Percentiles rank a stretch among this genome's conserved stretches.
phyloP scores from a whole-genome alignment of 2,329 filamentous ascomycete genomes.

The Orbilia quercus region DNA sequence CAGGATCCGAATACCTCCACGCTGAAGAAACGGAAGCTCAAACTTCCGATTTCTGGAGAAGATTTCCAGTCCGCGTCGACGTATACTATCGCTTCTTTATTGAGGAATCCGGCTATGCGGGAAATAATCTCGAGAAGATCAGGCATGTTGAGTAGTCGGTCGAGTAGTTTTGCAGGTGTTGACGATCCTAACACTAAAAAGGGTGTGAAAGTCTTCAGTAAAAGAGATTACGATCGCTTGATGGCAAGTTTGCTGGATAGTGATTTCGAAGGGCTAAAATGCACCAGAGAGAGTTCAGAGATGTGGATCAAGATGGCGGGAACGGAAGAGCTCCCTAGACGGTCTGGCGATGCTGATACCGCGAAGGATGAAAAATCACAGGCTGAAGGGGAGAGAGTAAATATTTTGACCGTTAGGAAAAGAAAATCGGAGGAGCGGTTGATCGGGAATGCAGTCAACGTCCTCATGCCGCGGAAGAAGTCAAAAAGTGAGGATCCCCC shows the following conservation, averaged over 20 bases:
- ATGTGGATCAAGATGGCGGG: slow-evolving; percentile 64
- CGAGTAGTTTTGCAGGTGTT: slow-evolving; percentile 57
- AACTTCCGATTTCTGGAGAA: slow-evolving; percentile 11
- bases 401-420: slow-evolving; percentile 33
- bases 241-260: slow-evolving; percentile 64
- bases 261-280: slow-evolving; percentile 64
- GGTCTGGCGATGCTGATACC: not conserved
- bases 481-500: slow-evolving; percentile 21
- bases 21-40: slow-evolving; percentile 15
- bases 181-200: slow-evolving; percentile 62
- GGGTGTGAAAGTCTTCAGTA: slow-evolving; percentile 62
- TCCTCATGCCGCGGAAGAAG: slow-evolving; percentile 33
- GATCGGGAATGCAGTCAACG: not conserved
- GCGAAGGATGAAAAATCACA: not conserved
- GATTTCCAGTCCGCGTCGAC: slow-evolving; percentile 46
- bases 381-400: slow-evolving; percentile 8
- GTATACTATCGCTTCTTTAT: slow-evolving; percentile 44
- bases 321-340: slow-evolving; percentile 23
- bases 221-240: slow-evolving; percentile 63
- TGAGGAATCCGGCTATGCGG: slow-evolving; percentile 36
- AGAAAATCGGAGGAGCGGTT: slow-evolving; percentile 10
- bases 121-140: slow-evolving; percentile 20
- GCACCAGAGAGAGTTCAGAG: slow-evolving; percentile 63
- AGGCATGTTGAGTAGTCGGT: slow-evolving; percentile 23
- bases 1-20: slow-evolving; percentile 12